Percentiles rank a stretch among this genome's conserved stretches.
Evolutionary conservation across 2,329 filamentous ascomycete genomes (phyloP).

Genomic region (Talaromyces amestolkiae): DNA sequence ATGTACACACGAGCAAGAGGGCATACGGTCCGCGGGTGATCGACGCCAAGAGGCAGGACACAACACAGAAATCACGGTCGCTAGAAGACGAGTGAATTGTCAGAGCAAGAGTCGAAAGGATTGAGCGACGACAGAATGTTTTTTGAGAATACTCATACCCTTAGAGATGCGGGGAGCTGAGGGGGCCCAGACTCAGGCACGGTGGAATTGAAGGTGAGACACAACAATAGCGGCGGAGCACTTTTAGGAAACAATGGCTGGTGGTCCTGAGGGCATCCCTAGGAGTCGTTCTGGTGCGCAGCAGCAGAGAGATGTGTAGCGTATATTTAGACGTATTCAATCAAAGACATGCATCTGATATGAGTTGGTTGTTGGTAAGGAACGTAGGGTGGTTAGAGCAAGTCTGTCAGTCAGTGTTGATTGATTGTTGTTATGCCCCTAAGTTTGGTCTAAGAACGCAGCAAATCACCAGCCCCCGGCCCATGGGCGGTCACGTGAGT

Average conservation of each 20-base stretch:
- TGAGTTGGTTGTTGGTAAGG: not conserved
- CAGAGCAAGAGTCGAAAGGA: not conserved
- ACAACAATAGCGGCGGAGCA: slow-evolving; percentile 34
- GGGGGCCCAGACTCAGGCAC: slow-evolving; percentile 16
- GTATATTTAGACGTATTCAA: not conserved
- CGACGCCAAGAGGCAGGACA: slow-evolving; percentile 19
- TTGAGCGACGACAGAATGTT: not conserved
- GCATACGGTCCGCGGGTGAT: slow-evolving; percentile 17
- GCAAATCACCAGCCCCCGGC: not conserved
- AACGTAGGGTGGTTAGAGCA: not conserved
- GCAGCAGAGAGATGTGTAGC: slow-evolving; percentile 7
- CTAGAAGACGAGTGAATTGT: not conserved
- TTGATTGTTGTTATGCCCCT: slow-evolving; percentile 6
- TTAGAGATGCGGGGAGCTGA: slow-evolving; percentile 17
- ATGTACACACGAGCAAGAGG: slow-evolving; percentile 16
- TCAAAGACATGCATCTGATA: not conserved
- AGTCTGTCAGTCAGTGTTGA: not conserved
- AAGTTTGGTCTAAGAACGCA: not conserved
- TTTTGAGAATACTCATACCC: not conserved
- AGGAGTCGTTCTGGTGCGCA: slow-evolving; percentile 6
- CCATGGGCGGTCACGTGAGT: not conserved
- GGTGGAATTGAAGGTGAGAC: slow-evolving; percentile 33
- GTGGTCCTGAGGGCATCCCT: slow-evolving; percentile 30
- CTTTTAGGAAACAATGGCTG: slow-evolving; percentile 28
- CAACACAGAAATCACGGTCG: slow-evolving; percentile 13